Evolutionary conservation across 768 basidiomycete species (phyloP), one percentile per base, ranked within the genome.

Genomic region (Rhizopogon roseolus): DNA sequence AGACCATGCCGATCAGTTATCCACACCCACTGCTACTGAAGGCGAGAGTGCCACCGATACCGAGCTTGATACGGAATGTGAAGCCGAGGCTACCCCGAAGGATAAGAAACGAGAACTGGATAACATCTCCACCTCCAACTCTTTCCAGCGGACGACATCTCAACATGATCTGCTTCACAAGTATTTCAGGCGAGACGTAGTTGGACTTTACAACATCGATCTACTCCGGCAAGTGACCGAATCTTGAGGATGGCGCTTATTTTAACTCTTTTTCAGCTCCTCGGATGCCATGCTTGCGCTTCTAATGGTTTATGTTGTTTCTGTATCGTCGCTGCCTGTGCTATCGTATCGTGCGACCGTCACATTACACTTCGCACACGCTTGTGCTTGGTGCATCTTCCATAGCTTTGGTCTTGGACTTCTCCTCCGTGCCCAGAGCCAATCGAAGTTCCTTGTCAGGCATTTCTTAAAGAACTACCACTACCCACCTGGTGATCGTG

Each of bases 381-480:
- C 97, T 0, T 72, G 93, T 10, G 64, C 73, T 1, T 99, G 97
- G 96, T 84, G 89, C 49, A 66, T 87, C 41, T 84, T 97, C 72
- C 93, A 98, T 68, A 88, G 86, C 32, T 81, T 95, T 58, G 94
- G 89, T 1, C 79, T 98, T 14, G 97, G 97, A 0, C 69, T 87
- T 38, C 75, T 96, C 16, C 77, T 99, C 39, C 82, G 82, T 19
- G 90, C 86, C 1, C 97, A 99, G 70, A 87, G 89, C 60, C 78
- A 85, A 66, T 81, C 72, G 67, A 95, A 94, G 68, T 97, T 88
- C 74, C 72, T 98, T 38, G 97, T 98, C 27, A 74, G 93, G 58
- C 97, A 99, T 68, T 98, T 89, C 66, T 71, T 97, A 62, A 93
- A 96, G 76, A 85, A 98, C 64, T 99, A 98, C 64, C 85, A 93